Percentiles rank a stretch among this genome's conserved stretches.
phyloP scores from a whole-genome alignment of 148 eudicot genomes.

The Linanthus parryae region DNA sequence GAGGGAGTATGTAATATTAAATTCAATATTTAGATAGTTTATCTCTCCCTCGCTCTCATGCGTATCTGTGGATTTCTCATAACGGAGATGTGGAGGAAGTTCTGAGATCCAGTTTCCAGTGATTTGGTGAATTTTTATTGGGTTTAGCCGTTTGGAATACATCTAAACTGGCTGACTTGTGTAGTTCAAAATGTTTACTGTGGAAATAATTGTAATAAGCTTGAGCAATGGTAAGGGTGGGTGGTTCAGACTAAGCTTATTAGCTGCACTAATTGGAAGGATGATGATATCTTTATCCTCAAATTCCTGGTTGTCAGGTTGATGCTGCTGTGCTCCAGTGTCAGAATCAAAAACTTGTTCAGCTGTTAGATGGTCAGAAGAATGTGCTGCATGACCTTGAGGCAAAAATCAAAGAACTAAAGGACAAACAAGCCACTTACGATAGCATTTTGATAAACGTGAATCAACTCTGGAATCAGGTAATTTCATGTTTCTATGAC shows the following conservation, averaged over 20 bases:
- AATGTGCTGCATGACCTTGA: slow-evolving; percentile 81
- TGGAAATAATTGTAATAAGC: background rate
- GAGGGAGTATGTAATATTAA: too few species aligned
- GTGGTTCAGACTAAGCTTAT: background rate
- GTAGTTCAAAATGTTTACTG: background rate
- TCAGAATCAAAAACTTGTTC: slow-evolving; percentile 89
- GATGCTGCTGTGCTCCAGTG: slow-evolving; percentile 87
- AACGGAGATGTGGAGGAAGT: background rate
- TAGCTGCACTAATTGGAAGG: background rate
- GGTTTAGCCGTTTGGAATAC: background rate
- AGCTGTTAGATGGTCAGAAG: slow-evolving; percentile 81
- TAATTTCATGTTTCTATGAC: slow-evolving; percentile 16
- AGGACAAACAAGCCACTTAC: slow-evolving; percentile 70
- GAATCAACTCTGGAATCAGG: slow-evolving; percentile 86
- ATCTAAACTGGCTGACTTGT: background rate
- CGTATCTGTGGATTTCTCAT: background rate
- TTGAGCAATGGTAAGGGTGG: background rate
- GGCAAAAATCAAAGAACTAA: slow-evolving; percentile 61
- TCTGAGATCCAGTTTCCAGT: too few species aligned
- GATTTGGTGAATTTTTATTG: background rate
- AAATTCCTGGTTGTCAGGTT: slow-evolving; percentile 38
- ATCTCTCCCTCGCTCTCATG: too few species aligned
- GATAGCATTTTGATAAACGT: slow-evolving; percentile 56
- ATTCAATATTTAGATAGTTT: too few species aligned
- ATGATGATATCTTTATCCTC: background rate